Base-by-base conservation (phyloP, 2,329 filamentous ascomycete genomes). In the Cercospora canescens region DNA sequence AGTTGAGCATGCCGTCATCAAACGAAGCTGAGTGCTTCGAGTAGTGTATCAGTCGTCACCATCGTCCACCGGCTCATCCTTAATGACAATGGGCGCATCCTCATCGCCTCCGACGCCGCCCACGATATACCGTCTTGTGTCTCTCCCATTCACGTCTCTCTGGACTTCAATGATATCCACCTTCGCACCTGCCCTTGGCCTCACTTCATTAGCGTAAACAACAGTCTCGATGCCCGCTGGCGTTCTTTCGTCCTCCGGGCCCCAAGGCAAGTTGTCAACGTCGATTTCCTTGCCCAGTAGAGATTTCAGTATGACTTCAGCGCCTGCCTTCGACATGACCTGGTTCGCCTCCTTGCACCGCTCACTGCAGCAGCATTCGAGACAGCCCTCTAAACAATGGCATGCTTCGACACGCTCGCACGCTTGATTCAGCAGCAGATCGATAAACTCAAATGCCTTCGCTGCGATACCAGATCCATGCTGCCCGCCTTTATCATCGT, bases 371-470 rank as follows among this genome's bases (percentile, higher is more conserved):
- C 96, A 93, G 78, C 95, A 99, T 78, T 97, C 94, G 24, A 94
- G 81, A 78, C 95, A 98, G 0, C 95, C 95, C 65, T 90, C 87
- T 11, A 88, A 79, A 74, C 94, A 98, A 41, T 84, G 81, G 74
- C 95, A 99, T 1, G 82, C 84, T 74, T 91, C 88, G 6, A 98
- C 88, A 7, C 95, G 84, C 64, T 87, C 84, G 39, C 95, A 85
- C 0, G 94, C 94, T 75, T 94, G 90, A 21, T 82, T 81, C 1
- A 98, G 84, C 35, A 98, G 81, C 35, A 90, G 77, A 73, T 97
- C 93, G 21, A 97, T 84, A 74, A 96, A 96, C 74, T 98, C 94
- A 74, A 98, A 98, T 0, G 93, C 94, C 76, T 97, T 97, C 41
- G 90, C 91, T 68, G 91, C 93, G 71, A 97, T 96, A 0, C 95